Percentiles rank a stretch among this genome's conserved stretches.
phyloP scores from a whole-genome alignment of 106 monocot genomes.

The Agapanthus africanus region DNA sequence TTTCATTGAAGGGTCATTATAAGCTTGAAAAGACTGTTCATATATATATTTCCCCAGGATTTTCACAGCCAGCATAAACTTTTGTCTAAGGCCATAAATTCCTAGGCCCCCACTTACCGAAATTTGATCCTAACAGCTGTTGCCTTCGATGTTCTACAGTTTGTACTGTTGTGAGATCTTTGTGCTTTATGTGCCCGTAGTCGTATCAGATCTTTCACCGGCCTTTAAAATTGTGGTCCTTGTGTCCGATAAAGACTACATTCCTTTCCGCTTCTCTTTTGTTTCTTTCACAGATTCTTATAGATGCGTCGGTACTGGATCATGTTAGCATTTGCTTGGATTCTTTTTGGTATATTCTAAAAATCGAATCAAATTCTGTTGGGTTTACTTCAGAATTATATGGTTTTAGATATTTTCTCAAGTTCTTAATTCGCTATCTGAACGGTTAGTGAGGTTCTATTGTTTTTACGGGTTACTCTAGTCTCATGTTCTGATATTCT shows the following conservation, averaged over 20 bases:
- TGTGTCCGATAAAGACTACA: background rate
- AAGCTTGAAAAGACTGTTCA: background rate
- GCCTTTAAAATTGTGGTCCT: background rate
- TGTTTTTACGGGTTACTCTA: too few species aligned
- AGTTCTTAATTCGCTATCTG: too few species aligned
- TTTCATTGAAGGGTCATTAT: background rate
- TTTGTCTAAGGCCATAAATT: too few species aligned
- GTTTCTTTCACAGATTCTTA: background rate
- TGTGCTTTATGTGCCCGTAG: background rate
- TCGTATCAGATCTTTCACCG: background rate
- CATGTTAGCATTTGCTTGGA: background rate
- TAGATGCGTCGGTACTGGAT: background rate
- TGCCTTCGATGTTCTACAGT: background rate
- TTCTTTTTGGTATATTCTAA: background rate
- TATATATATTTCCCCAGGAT: background rate
- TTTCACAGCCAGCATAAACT: background rate
- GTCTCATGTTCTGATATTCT: too few species aligned
- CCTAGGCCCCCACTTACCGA: background rate
- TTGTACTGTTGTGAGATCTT: background rate
- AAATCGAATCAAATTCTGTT: background rate
- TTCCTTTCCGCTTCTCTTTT: background rate
- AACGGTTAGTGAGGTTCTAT: too few species aligned
- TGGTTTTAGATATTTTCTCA: too few species aligned
- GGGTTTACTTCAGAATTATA: background rate
- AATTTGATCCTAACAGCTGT: background rate